Percentiles rank a stretch among this genome's conserved stretches.
These are phyloP conservation scores for Cynara cardunculus DNA, from an alignment of 129 eudicot species.

Conservation along the genomic window DNA sequence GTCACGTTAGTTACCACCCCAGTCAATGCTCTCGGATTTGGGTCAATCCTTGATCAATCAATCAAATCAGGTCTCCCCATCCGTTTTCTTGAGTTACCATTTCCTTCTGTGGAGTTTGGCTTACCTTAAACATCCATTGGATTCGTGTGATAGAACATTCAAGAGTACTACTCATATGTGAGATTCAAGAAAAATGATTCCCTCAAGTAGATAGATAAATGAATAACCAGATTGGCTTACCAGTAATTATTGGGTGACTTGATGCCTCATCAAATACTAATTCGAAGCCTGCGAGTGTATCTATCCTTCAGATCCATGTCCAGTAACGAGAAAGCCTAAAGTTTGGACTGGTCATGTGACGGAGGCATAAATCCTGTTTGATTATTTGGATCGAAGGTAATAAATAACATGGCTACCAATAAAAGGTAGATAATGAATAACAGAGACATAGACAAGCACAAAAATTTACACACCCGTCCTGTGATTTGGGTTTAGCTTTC, in stretches of 20 bases:
- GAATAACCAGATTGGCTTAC: not conserved
- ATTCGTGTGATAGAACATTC: not conserved
- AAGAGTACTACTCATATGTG: not conserved
- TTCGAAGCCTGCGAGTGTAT: not conserved
- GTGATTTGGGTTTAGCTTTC: not conserved
- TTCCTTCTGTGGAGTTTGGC: conserved; percentile 46
- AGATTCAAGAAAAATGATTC: not conserved
- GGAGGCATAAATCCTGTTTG: not conserved
- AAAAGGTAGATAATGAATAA: not conserved
- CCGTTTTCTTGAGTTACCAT: conserved; percentile 21
- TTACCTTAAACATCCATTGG: conserved; percentile 23
- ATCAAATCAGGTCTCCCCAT: conserved; percentile 39
- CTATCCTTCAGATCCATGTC: not conserved
- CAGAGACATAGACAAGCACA: not conserved
- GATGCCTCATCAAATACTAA: not conserved
- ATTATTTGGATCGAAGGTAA: not conserved
- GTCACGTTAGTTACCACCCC: conserved; percentile 44
- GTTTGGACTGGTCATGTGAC: not conserved
- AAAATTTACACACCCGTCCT: not conserved
- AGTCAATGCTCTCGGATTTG: conserved; percentile 24
- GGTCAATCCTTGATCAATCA: conserved; percentile 34
- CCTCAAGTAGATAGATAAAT: not conserved
- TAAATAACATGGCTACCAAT: too few relatives aligned
- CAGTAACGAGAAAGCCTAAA: not conserved
- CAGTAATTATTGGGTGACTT: not conserved